Evolutionary conservation across 2,329 filamentous ascomycete genomes (phyloP), one percentile per base, ranked within the genome.

Genomic region (Sarocladium strictum): DNA sequence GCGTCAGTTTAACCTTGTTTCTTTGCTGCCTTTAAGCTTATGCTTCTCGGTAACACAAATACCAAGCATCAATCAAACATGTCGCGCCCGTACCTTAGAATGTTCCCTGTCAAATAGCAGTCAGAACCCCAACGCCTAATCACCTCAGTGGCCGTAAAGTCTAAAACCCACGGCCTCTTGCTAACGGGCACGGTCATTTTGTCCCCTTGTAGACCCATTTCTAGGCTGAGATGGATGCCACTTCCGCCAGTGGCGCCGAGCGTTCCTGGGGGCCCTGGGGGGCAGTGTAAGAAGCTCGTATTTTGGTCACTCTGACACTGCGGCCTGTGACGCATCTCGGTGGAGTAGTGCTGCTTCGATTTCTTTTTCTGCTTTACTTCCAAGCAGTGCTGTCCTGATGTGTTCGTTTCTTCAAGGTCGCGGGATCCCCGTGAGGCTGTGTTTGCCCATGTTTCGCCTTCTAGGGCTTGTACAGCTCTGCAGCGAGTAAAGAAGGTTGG

Each of bases 211-310:
- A 15, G 17, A 15, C 35, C 35, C 35, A 38, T 38, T 32, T 32
- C 29, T 32, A 12, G 35, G 35, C 35, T 38, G 35, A 38, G 35
- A 38, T 38, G 35, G 35, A 6, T 38, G 15, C 35, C 29, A 12
- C 29, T 32, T 32, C 40, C 40, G 40, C 24, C 17, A 7, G 40
- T 45, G 40, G 40, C 21, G 40, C 40, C 40, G 40, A 45, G 40
- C 40, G 40, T 45, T 23, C 40, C 40, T 45, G 40, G 23, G 40
- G 23, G 40, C 9, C 40, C 17, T 15, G 32, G 15, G 32, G 32
- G 32, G 32, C 17, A 24, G 40, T 45, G n/a, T n/a, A n/a, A n/a
- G n/a, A n/a, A n/a, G n/a, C 47, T 51, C 47, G 47, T 51, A 51
- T 51, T 51, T 17, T 27, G 26, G 27, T 6, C 14, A 14, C 26